These are phyloP conservation scores for Umbelopsis vinacea DNA, from an alignment of 192 early-diverging fungal species.

Conservation along the genomic window DNA sequence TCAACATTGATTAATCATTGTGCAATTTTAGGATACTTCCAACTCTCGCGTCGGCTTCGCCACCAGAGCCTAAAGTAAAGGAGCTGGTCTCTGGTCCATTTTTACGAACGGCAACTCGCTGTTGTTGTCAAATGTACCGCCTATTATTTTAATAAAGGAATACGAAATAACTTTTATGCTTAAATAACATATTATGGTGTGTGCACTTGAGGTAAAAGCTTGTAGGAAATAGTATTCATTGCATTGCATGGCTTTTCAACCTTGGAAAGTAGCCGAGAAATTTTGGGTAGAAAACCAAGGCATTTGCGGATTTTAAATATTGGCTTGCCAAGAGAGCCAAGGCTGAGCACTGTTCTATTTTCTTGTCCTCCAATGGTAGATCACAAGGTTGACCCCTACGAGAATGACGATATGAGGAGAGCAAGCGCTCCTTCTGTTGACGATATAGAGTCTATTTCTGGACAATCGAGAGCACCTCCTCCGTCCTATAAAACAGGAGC, in stretches of 20 bases:
- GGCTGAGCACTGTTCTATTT: not conserved
- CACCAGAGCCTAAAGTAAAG: slow-evolving; percentile 13
- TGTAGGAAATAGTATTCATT: not conserved
- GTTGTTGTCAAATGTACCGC: not conserved
- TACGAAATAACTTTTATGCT: too few relatives aligned
- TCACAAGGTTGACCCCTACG: not conserved
- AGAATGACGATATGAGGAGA: not conserved
- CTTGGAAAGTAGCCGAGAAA: not conserved
- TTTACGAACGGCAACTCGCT: not conserved
- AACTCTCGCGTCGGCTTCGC: slow-evolving; percentile 49
- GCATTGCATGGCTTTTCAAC: not conserved
- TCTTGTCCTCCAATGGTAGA: not conserved
- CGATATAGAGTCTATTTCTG: not conserved
- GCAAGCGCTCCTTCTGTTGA: slow-evolving; percentile 16
- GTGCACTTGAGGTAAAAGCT: too few relatives aligned
- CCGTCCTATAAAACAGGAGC: not conserved
- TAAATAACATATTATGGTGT: too few relatives aligned
- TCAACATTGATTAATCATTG: not conserved
- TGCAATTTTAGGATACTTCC: slow-evolving; percentile 35
- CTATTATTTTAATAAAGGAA: not conserved
- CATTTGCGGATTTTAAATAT: not conserved
- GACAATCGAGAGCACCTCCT: not conserved
- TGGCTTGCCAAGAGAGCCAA: slow-evolving; percentile 9
- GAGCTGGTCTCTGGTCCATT: not conserved
- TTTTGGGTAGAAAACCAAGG: not conserved